A percentile compares a stretch with the other conserved stretches of the same genome.
Evolutionary conservation across 163 green algal species (phyloP).

Genomic region (Scenedesmus sp.): DNA sequence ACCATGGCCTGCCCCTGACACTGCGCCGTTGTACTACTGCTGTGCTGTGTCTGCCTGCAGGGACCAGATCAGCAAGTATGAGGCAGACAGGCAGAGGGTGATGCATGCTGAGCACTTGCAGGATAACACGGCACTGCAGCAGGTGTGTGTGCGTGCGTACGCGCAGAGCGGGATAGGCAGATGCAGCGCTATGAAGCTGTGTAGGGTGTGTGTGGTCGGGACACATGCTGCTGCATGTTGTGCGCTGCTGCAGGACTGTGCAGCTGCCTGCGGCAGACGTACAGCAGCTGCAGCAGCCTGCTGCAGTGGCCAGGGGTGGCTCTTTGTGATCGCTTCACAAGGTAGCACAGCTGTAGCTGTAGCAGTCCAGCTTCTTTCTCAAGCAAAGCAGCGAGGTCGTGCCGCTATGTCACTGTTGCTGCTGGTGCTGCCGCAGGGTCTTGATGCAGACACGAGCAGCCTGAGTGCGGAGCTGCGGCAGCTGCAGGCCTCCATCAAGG

Average conservation of each 20-base stretch:
- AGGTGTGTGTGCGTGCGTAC: constrained; percentile 33
- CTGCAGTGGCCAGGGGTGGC: background rate
- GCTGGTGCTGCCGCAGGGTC: constrained; percentile 51
- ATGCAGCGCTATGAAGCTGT: background rate
- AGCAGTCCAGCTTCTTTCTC: background rate
- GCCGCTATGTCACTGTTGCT: background rate
- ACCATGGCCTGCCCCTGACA: background rate
- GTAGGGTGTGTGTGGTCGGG: background rate
- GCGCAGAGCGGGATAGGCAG: background rate
- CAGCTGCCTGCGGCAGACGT: background rate
- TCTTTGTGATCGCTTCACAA: background rate
- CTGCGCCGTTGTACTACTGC: background rate
- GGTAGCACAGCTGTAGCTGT: background rate
- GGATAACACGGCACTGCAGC: constrained; percentile 53
- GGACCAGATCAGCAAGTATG: constrained; percentile 66
- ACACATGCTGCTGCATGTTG: background rate
- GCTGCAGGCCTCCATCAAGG: constrained; percentile 57
- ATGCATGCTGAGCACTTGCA: constrained; percentile 60
- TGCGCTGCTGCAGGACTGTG: background rate
- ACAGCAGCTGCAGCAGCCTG: background rate
- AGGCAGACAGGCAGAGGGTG: constrained; percentile 61
- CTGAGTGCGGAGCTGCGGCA: constrained; percentile 60
- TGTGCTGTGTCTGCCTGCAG: constrained; percentile 31
- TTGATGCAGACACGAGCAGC: constrained; percentile 61
- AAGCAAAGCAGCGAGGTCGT: background rate